Conservation (phyloP, 2,329 filamentous ascomycete genomes). For the Grosmannia huntii region DNA sequence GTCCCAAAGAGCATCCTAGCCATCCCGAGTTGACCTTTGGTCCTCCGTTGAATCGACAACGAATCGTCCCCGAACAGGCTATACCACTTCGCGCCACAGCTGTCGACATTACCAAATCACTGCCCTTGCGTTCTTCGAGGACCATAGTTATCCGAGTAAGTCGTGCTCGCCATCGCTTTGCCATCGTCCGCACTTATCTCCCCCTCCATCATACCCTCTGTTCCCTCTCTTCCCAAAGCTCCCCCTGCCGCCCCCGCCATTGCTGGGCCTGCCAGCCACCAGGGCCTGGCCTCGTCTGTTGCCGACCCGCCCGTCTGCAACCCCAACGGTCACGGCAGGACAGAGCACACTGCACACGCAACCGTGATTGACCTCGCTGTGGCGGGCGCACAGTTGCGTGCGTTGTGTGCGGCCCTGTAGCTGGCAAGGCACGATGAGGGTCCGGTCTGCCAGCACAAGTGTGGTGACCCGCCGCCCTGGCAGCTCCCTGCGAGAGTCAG, state of each 20-base stretch:
- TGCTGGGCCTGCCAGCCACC: neutral
- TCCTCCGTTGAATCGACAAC: neutral
- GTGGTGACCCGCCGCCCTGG: slow-evolving; percentile 7
- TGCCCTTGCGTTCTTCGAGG: neutral
- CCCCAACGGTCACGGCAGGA: neutral
- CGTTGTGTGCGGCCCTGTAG: neutral
- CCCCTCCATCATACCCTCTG: neutral
- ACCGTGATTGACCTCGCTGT: neutral
- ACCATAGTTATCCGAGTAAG: neutral
- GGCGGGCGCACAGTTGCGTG: neutral
- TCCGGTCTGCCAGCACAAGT: neutral
- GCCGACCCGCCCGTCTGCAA: slow-evolving; percentile 1
- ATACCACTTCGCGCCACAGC: neutral
- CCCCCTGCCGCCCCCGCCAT: neutral
- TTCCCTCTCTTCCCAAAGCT: neutral
- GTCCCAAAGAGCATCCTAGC: neutral
- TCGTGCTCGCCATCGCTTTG: neutral
- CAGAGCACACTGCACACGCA: neutral
- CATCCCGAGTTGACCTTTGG: neutral
- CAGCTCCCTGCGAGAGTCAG: neutral
- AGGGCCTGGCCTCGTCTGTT: neutral
- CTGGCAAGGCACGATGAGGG: neutral
- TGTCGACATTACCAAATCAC: neutral
- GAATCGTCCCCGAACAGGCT: neutral
- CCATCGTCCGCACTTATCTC: neutral